These are phyloP conservation scores for Clonostachys rosea DNA, from an alignment of 2,329 filamentous ascomycete species.

Conservation along the genomic window DNA sequence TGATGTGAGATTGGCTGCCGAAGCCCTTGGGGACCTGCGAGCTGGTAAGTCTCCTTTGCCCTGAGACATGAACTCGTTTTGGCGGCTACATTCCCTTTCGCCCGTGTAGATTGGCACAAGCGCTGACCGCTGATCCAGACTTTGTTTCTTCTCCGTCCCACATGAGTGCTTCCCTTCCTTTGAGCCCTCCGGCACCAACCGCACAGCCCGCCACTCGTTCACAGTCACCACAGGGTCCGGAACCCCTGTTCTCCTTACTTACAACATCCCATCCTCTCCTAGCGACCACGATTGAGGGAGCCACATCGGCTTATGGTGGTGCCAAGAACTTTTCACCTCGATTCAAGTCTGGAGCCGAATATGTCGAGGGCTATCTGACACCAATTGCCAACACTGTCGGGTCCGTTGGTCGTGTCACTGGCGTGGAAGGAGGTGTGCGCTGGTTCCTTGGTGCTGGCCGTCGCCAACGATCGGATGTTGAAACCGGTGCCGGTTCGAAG, in stretches of 20 bases:
- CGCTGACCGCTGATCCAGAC: slow-evolving; percentile 32
- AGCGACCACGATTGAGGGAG: slow-evolving; percentile 78
- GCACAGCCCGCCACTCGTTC: slow-evolving; percentile 9
- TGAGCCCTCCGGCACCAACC: slow-evolving; percentile 17
- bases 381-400: slow-evolving; percentile 85
- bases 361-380: slow-evolving; percentile 83
- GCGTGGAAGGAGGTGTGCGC: slow-evolving; percentile 80
- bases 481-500: slow-evolving; percentile 33
- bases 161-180: slow-evolving; percentile 32
- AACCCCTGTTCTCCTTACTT: slow-evolving; percentile 81
- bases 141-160: slow-evolving; percentile 61
- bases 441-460: slow-evolving; percentile 69
- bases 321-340: slow-evolving; percentile 89
- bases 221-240: slow-evolving; percentile 47
- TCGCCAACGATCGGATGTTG: slow-evolving; percentile 44
- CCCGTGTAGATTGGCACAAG: background rate
- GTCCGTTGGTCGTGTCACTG: slow-evolving; percentile 77
- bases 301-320: slow-evolving; percentile 77
- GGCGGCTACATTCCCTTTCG: background rate
- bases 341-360: slow-evolving; percentile 85
- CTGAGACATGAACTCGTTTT: background rate
- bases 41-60: slow-evolving; percentile 49
- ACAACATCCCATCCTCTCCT: slow-evolving; percentile 86
- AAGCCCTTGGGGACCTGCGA: slow-evolving; percentile 70
- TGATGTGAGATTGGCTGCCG: slow-evolving; percentile 66